Conservation (phyloP, 441 rosid genomes). For the Brassica balearica region DNA sequence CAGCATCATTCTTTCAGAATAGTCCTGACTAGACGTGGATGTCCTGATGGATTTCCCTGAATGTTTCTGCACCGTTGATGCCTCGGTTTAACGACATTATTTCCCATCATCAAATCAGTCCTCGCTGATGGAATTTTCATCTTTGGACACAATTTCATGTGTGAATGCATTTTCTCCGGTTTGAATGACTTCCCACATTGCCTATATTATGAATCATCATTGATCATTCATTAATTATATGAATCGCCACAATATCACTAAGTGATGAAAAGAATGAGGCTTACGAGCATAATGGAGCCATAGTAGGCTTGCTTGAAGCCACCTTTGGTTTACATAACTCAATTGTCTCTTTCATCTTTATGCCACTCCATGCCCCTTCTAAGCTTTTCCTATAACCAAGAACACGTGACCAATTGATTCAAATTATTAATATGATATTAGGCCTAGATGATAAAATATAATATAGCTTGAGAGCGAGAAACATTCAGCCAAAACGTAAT, state of each 20-base stretch:
- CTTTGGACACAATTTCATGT: constrained; percentile 74
- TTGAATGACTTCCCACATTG: constrained; percentile 76
- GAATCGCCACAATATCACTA: background rate
- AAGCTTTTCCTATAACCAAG: constrained; percentile 48
- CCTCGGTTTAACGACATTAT: constrained; percentile 23
- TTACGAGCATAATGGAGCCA: constrained; percentile 76
- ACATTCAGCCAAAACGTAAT: constrained; percentile 4
- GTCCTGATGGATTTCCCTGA: constrained; percentile 26
- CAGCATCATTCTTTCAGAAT: constrained; percentile 36
- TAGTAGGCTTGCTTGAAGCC: constrained; percentile 25
- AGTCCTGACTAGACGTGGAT: constrained; percentile 25
- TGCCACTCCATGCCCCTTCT: constrained; percentile 48
- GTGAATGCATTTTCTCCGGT: constrained; percentile 77
- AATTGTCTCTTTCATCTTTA: constrained; percentile 48
- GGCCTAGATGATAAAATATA: constrained; percentile 2
- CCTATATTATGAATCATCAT: constrained; percentile 46
- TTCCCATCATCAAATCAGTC: background rate
- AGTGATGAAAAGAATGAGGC: constrained; percentile 28
- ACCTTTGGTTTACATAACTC: constrained; percentile 45
- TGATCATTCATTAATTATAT: too few species aligned
- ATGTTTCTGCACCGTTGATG: constrained; percentile 37
- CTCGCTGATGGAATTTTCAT: constrained; percentile 45
- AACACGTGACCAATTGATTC: constrained; percentile 18
- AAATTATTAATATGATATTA: background rate
- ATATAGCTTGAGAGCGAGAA: constrained; percentile 7